Conservation (phyloP, 257 asterid genomes). For the Agastache rugosa region DNA sequence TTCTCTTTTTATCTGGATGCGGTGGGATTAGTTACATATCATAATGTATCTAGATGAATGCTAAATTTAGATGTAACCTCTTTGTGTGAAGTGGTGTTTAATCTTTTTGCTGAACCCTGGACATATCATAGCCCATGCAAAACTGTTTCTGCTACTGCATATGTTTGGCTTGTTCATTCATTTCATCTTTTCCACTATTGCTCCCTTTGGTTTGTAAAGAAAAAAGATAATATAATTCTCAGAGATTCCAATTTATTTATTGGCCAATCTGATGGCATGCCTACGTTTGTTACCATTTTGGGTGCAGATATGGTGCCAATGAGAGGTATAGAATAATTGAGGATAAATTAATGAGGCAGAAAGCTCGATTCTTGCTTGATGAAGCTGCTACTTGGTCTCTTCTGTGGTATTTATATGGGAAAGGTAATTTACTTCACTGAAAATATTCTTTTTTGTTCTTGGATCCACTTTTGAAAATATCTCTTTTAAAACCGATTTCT, state of each 20-base stretch:
- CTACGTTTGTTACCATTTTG: constrained; percentile 23
- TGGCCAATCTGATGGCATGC: constrained; percentile 26
- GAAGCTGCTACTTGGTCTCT: constrained; percentile 99
- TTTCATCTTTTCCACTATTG: constrained; percentile 2
- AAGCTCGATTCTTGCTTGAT: constrained; percentile 80
- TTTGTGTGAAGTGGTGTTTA: not conserved
- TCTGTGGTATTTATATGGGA: constrained; percentile 92
- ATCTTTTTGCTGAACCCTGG: constrained; percentile 14
- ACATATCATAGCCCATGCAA: not conserved
- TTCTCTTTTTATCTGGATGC: constrained; percentile 18
- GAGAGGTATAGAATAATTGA: constrained; percentile 82
- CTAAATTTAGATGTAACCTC: constrained; percentile 14
- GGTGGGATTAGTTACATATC: not conserved
- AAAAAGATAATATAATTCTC: constrained; percentile 22
- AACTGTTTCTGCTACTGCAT: constrained; percentile 1
- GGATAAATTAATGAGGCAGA: constrained; percentile 93
- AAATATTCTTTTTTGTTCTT: constrained; percentile 13
- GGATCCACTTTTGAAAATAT: not conserved
- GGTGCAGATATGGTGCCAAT: constrained; percentile 79
- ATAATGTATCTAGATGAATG: not conserved
- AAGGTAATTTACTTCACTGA: constrained; percentile 57
- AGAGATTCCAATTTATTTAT: constrained; percentile 2
- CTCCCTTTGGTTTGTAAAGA: not conserved
- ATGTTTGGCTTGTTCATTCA: constrained; percentile 8
- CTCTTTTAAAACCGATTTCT: constrained; percentile 13